Percentiles rank a stretch among this genome's conserved stretches.
phyloP scores from a whole-genome alignment of 768 basidiomycete genomes.

The Lactifluus piperatus region DNA sequence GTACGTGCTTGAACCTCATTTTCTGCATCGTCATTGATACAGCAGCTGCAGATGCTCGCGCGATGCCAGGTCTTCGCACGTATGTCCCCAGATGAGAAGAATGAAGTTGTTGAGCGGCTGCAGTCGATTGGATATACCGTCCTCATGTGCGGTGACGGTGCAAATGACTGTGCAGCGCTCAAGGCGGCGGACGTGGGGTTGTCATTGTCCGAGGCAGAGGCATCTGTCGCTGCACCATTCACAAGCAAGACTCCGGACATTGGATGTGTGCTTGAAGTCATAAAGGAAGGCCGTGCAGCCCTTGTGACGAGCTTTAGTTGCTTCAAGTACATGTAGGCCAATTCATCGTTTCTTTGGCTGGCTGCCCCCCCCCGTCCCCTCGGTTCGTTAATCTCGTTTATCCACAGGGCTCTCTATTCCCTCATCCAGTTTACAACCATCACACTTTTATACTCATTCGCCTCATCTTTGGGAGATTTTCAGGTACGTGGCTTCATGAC shows the following conservation, averaged over 20 bases:
- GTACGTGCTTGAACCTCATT: slow-evolving; percentile 36
- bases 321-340: slow-evolving; percentile 96
- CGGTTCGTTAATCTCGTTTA: not conserved
- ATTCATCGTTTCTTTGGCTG: not conserved
- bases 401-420: slow-evolving; percentile 87
- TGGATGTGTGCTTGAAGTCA: slow-evolving; percentile 90
- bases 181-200: slow-evolving; percentile 98
- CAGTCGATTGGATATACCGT: slow-evolving; percentile 93
- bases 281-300: slow-evolving; percentile 92
- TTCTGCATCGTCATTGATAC: not conserved
- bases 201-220: slow-evolving; percentile 95
- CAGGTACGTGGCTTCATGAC: slow-evolving; percentile 48
- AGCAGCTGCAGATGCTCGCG: slow-evolving; percentile 73
- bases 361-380: no score
- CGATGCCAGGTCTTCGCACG: slow-evolving; percentile 95
- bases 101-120: slow-evolving; percentile 92
- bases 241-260: slow-evolving; percentile 92
- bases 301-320: slow-evolving; percentile 98
- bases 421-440: slow-evolving; percentile 99
- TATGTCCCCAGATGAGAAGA: slow-evolving; percentile 99
- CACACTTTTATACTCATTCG: slow-evolving; percentile 91
- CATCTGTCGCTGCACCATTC: slow-evolving; percentile 96
- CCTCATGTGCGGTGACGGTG: slow-evolving; percentile 97
- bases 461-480: slow-evolving; percentile 92
- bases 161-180: slow-evolving; percentile 96